phyloP scores from a whole-genome alignment of 2,329 filamentous ascomycete species.

The Fusarium sp. region DNA sequence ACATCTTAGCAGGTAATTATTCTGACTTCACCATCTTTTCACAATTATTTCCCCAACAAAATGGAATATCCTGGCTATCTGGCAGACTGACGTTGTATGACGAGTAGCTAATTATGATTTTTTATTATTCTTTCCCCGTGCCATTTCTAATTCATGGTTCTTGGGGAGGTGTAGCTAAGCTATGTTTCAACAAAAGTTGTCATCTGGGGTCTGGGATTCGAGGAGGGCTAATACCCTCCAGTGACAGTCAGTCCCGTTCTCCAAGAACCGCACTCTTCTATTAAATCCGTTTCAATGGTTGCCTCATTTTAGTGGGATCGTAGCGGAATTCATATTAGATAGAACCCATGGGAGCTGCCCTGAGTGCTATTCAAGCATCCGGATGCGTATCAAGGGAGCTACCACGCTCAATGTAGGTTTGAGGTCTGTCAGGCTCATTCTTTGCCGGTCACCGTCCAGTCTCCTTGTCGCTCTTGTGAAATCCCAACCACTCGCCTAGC shows the following conservation, averaged over 20 bases:
- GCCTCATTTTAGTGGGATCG: not conserved
- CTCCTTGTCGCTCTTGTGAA: slow-evolving; percentile 56
- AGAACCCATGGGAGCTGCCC: not conserved
- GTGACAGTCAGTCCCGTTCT: not conserved
- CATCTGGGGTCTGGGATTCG: slow-evolving; percentile 6
- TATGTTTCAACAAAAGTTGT: slow-evolving; percentile 8
- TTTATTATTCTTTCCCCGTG: not conserved
- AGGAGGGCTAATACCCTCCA: not conserved
- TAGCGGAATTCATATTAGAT: not conserved
- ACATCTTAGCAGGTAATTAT: not conserved
- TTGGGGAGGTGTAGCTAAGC: not conserved
- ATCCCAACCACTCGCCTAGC: slow-evolving; percentile 78
- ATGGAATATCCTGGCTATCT: not conserved
- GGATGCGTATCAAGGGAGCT: not conserved
- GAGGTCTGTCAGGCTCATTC: not conserved
- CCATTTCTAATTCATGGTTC: not conserved
- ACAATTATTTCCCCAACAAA: not conserved
- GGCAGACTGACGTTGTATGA: not conserved
- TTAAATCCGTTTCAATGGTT: not conserved
- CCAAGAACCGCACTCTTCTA: not conserved
- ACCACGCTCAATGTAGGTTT: not conserved
- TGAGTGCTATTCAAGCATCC: not conserved
- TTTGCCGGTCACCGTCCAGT: slow-evolving; percentile 40
- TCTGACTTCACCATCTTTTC: not conserved
- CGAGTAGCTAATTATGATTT: not conserved